Conservation (phyloP, 2,329 filamentous ascomycete species). For the Pyricularia pennisetigena region DNA sequence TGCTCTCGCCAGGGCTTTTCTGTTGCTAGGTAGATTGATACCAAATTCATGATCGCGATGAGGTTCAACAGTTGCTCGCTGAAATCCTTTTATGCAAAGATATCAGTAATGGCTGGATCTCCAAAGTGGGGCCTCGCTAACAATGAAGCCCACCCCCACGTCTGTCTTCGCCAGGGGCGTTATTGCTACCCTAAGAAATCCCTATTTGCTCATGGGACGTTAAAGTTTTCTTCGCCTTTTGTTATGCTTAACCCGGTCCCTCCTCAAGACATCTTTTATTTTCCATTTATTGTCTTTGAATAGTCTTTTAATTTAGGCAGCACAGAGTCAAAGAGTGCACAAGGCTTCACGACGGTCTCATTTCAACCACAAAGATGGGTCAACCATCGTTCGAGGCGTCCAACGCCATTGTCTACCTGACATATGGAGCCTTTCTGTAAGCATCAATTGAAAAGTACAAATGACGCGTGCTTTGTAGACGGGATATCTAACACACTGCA, state of each 20-base stretch:
- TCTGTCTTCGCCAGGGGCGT: neutral
- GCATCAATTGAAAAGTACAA: neutral
- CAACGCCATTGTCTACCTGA: conserved; percentile 75
- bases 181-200: neutral
- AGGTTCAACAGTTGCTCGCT: neutral
- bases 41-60: neutral
- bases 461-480: neutral
- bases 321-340: neutral
- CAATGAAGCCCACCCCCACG: neutral
- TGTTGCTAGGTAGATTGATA: neutral
- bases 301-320: neutral
- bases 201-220: neutral
- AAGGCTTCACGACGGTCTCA: neutral
- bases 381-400: conserved; percentile 66
- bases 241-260: neutral
- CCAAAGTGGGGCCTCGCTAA: neutral
- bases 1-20: neutral
- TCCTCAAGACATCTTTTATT: neutral
- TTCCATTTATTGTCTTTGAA: neutral
- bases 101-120: neutral
- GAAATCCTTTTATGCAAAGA: neutral
- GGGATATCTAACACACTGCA: neutral
- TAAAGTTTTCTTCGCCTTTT: neutral
- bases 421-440: conserved; percentile 70
- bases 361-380: conserved; percentile 44